These are phyloP conservation scores for Neopestalotiopsis sp. DNA, from an alignment of 2,329 filamentous ascomycete species.

Conservation along the genomic window DNA sequence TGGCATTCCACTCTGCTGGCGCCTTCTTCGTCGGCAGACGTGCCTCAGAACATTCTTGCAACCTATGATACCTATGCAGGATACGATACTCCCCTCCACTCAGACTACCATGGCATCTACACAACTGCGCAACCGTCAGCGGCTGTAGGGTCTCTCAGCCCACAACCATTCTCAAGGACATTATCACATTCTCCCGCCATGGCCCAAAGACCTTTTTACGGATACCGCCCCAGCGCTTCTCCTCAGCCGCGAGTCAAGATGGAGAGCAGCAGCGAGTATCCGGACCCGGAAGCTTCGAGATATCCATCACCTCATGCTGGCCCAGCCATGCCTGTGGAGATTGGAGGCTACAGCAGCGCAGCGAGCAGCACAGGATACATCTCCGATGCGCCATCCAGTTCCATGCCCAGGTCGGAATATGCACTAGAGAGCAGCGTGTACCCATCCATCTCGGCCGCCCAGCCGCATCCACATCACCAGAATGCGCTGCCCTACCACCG, in stretches of 20 bases:
- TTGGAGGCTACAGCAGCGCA: conserved; percentile 33
- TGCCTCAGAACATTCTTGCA: conserved; percentile 50
- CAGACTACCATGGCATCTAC: conserved; percentile 56
- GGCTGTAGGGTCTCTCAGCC: conserved; percentile 30
- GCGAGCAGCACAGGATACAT: conserved; percentile 42
- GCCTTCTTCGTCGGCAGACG: conserved; percentile 44
- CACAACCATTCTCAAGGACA: conserved; percentile 34
- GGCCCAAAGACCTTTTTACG: conserved; percentile 36
- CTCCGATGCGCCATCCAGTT: conserved; percentile 41
- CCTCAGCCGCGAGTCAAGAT: conserved; percentile 46
- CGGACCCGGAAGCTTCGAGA: conserved; percentile 42
- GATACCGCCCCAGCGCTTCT: conserved; percentile 38
- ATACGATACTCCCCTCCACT: conserved; percentile 48
- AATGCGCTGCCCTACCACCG: conserved; percentile 25
- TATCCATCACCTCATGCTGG: conserved; percentile 48
- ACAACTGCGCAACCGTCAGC: conserved; percentile 40
- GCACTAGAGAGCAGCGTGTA: conserved; percentile 41
- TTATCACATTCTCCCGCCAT: conserved; percentile 39
- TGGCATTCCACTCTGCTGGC: conserved; percentile 51
- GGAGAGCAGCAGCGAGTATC: conserved; percentile 42
- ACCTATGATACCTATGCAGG: conserved; percentile 57
- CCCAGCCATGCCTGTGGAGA: conserved; percentile 39
- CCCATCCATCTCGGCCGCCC: conserved; percentile 32
- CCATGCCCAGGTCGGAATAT: conserved; percentile 47
- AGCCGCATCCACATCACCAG: conserved; percentile 32